Conservation (phyloP, 73 alveolate species). For the Loxodes magnus region DNA sequence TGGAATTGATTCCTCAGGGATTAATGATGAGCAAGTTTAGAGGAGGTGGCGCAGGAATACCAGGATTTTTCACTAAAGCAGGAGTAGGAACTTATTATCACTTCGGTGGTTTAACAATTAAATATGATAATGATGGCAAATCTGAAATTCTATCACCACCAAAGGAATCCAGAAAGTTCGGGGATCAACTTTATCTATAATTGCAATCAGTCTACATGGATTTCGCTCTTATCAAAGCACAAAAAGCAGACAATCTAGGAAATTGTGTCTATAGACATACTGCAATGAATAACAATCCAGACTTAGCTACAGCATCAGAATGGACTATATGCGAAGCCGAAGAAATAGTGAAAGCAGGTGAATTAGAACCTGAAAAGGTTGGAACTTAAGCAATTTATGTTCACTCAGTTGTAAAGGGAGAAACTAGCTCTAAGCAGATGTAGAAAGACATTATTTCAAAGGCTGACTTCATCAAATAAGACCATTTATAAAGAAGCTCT, state of each 20-base stretch:
- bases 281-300: constrained; percentile 75
- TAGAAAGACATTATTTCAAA: background rate
- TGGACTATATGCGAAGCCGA: constrained; percentile 65
- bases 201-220: constrained; percentile 52
- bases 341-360: constrained; percentile 62
- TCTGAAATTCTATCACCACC: background rate
- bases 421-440: too few species aligned
- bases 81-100: background rate
- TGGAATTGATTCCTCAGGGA: constrained; percentile 70
- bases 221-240: constrained; percentile 48
- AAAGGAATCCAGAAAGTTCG: constrained; percentile 16
- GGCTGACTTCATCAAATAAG: background rate
- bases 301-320: constrained; percentile 56
- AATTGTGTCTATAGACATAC: constrained; percentile 67
- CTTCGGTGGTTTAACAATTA: background rate
- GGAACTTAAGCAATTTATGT: constrained; percentile 78
- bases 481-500: constrained; percentile 6
- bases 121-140: background rate
- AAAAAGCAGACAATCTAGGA: constrained; percentile 79
- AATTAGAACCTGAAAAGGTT: constrained; percentile 58
- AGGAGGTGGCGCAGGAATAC: constrained; percentile 9
- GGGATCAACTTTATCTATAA: constrained; percentile 36
- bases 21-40: constrained; percentile 24
- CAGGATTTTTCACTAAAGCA: constrained; percentile 2
- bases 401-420: constrained; percentile 59